Evolutionary conservation across 108 stramenopile species (phyloP).

Genomic region (Aurantiochytrium sp.): DNA sequence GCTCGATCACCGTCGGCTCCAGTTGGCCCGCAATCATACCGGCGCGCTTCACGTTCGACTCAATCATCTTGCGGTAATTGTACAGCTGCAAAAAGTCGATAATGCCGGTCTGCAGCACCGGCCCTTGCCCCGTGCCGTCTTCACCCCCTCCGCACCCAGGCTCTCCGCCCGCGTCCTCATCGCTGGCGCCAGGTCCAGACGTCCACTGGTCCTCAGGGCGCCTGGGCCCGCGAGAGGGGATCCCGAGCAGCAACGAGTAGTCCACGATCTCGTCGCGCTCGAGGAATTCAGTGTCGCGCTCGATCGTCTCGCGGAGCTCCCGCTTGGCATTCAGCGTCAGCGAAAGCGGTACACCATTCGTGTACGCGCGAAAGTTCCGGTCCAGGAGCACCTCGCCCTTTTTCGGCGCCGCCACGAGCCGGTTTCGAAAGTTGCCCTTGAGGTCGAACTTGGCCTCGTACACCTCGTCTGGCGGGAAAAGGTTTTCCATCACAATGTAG

Average conservation of each 20-base stretch:
- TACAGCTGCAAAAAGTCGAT: conserved; percentile 29
- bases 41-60: conserved; percentile 25
- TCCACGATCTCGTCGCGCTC: conserved; percentile 11
- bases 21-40: conserved; percentile 21
- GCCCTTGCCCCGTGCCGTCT: too few species aligned
- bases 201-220: neutral
- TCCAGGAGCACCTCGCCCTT: neutral
- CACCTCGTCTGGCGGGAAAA: neutral
- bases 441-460: conserved; percentile 7
- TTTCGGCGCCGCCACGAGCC: neutral
- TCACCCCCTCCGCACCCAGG: neutral
- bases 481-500: conserved; percentile 9
- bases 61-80: conserved; percentile 1
- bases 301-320: neutral
- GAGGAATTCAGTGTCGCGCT: neutral
- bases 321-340: neutral
- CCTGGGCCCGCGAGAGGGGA: neutral
- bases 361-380: conserved; percentile 12
- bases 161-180: neutral
- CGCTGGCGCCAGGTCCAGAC: neutral
- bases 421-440: conserved; percentile 20
- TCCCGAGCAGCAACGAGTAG: conserved; percentile 27
- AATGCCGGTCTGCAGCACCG: neutral
- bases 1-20: conserved; percentile 16
- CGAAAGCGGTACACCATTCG: neutral